Evolutionary conservation across 148 eudicot genomes (phyloP).

Genomic region (Nepenthes mirabilis): DNA sequence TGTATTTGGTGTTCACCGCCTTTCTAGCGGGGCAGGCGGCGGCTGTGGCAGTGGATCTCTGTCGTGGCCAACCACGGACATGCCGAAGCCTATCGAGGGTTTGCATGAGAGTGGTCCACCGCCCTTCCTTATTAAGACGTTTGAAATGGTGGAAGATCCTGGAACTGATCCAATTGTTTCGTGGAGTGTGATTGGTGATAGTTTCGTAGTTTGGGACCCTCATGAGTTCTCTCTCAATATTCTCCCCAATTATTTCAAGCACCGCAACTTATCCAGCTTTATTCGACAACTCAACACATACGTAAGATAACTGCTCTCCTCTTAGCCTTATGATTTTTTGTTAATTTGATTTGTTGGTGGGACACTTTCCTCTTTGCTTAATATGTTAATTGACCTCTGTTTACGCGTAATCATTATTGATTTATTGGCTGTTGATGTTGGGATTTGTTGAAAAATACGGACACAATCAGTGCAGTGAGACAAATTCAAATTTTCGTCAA

Average conservation of each 20-base stretch:
- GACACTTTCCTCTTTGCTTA: not conserved
- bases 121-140: not conserved
- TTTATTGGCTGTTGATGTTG: too few relatives aligned
- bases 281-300: not conserved
- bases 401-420: not conserved
- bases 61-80: not conserved
- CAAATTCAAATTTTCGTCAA: too few relatives aligned
- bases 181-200: not conserved
- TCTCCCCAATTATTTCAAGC: not conserved
- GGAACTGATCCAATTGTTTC: not conserved
- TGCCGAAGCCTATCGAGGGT: not conserved
- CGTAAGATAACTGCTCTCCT: not conserved
- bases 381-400: not conserved
- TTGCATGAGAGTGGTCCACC: not conserved
- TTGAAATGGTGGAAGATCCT: not conserved
- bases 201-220: not conserved
- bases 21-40: not conserved
- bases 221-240: not conserved
- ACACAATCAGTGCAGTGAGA: too few relatives aligned
- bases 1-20: too few relatives aligned
- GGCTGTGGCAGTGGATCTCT: not conserved
- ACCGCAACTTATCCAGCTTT: not conserved
- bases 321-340: not conserved
- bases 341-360: too few relatives aligned
- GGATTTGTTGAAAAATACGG: too few relatives aligned